A percentile compares a stretch with the other conserved stretches of the same genome.
These are phyloP conservation scores for Schizochytrium sp. DNA, from an alignment of 108 stramenopile species.

Conservation along the genomic window DNA sequence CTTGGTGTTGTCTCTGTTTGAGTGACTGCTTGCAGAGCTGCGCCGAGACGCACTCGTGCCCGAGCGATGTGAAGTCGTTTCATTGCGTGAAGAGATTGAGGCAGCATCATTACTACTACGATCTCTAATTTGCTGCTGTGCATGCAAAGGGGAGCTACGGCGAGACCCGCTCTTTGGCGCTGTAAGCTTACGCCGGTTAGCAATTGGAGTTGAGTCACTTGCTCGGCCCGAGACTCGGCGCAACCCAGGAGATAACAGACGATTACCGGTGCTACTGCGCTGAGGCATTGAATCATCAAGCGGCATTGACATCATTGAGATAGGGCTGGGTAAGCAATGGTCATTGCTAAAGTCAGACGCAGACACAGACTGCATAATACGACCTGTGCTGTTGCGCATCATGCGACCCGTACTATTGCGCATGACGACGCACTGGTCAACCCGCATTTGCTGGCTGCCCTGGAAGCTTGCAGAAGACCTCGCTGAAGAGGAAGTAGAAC, in stretches of 20 bases:
- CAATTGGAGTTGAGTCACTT: slow-evolving; percentile 1
- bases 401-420: slow-evolving; percentile 44
- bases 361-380: neutral
- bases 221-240: neutral
- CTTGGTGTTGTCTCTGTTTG: too few species aligned
- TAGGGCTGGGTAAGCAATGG: neutral
- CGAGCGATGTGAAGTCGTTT: too few species aligned
- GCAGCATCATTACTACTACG: too few species aligned
- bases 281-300: neutral
- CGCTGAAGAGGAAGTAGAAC: neutral
- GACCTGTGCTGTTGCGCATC: slow-evolving; percentile 30
- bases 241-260: neutral
- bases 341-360: slow-evolving; percentile 13
- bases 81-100: too few species aligned
- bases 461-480: neutral
- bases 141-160: too few species aligned
- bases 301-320: neutral
- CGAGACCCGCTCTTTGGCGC: too few species aligned
- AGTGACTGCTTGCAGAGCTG: too few species aligned
- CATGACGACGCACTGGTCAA: slow-evolving; percentile 50
- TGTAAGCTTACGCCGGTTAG: neutral
- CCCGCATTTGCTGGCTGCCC: neutral
- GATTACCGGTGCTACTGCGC: neutral
- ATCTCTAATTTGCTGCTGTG: too few species aligned
- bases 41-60: too few species aligned